Evolutionary conservation across 176 grass and related monocot species (phyloP), one percentile per base, ranked within the genome.

Genomic region (Triticum turgidum): DNA sequence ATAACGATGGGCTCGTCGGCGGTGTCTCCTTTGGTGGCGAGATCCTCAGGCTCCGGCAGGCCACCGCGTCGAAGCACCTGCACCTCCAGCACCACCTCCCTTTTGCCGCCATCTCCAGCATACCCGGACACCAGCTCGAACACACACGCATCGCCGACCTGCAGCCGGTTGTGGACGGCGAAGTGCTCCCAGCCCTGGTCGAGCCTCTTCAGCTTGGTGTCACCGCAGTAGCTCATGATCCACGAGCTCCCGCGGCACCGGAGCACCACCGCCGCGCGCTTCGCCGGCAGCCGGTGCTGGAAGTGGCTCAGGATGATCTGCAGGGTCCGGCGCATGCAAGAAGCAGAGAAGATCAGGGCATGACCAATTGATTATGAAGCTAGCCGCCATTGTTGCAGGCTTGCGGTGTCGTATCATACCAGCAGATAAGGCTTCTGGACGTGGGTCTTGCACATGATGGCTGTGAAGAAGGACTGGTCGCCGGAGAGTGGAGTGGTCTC

Each of bases 1-100:
- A 91, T 77, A 42, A 69, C 27, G 1, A 91, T 83, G 29, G 89
- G 76, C 22, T 79, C 77, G 42, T 84, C 85, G n/a, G 76, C 1
- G 17, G 59, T 84, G 67, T 32, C 42, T 10, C 89, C 89, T 11
- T 11, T 62, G 66, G 35, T 77, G 8, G 69, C 64, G 70, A 87
- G 3, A 35, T 87, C 81, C 82, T 56, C 34, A 0, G 89, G 89
- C 80, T 84, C 47, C 11, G 47, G 47, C 47, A 51, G 47, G 47
- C 70, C 38, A 35, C 41, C 61, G 6, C 85, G 76, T 39, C 89
- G 81, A 54, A 91, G 89, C n/a, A 91, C 82, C 76, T 77, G 89
- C 69, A 91, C 89, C 12, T 44, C 39, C 34, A 91, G 80, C 85
- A 75, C 86, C 27, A 84, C 12, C 21, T 80, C 21, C 1, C 3